Evolutionary conservation across 306 rosid species (phyloP).

Genomic region (Malus sylvestris): DNA sequence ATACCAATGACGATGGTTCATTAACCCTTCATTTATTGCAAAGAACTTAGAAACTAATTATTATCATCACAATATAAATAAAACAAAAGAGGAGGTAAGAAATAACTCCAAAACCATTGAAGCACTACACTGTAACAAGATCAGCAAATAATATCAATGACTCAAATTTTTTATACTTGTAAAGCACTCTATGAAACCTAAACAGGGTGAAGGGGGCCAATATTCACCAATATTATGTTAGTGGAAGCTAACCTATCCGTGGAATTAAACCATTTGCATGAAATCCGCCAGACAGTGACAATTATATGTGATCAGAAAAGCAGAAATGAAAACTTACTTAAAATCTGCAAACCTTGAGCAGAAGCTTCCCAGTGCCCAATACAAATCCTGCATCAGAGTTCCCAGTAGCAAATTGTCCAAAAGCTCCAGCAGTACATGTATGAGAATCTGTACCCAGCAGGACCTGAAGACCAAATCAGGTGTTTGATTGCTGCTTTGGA

Average conservation of each 20-base stretch:
- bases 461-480: constrained; percentile 37
- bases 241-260: not conserved
- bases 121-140: not conserved
- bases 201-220: not conserved
- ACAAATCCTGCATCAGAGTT: constrained; percentile 92
- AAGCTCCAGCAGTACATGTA: constrained; percentile 96
- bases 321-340: not conserved
- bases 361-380: constrained; percentile 78
- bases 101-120: not conserved
- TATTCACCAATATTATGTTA: not conserved
- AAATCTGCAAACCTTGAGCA: constrained; percentile 61
- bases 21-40: not conserved
- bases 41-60: not conserved
- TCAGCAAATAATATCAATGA: not conserved
- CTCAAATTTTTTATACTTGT: not conserved
- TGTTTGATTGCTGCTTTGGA: constrained; percentile 14
- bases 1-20: not conserved
- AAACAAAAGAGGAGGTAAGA: not conserved
- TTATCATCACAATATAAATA: not conserved
- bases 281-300: not conserved
- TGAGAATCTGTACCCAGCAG: constrained; percentile 96
- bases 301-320: not conserved
- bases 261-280: not conserved
- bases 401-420: constrained; percentile 96
- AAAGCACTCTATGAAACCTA: constrained; percentile 1